Evolutionary conservation across 371 early-diverging fungal genomes (phyloP).

Genomic region (Haplosporangium sp.): DNA sequence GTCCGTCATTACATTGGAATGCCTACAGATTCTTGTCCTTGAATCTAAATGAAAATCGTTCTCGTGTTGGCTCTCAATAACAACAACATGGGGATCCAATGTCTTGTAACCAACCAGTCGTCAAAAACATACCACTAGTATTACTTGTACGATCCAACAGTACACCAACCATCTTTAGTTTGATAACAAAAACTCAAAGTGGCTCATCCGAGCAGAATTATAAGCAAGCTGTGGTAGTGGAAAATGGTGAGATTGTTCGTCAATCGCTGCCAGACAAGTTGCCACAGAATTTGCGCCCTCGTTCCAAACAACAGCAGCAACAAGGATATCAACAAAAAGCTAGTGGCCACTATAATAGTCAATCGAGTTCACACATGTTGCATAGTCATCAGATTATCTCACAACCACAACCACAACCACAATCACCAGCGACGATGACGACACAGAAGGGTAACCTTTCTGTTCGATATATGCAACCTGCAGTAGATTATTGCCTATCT

Average conservation of each 20-base stretch:
- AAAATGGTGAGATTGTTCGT: neutral
- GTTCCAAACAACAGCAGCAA: neutral
- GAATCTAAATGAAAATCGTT: neutral
- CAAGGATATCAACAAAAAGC: too few species aligned
- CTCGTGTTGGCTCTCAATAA: neutral
- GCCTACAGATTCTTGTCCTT: slow-evolving; percentile 7
- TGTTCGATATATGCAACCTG: neutral
- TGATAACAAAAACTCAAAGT: neutral
- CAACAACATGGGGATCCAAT: neutral
- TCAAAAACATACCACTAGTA: slow-evolving; percentile 2
- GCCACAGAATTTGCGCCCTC: neutral
- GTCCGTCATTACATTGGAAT: slow-evolving; percentile 28
- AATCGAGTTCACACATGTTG: too few species aligned
- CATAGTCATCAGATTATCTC: too few species aligned
- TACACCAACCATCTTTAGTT: slow-evolving; percentile 33
- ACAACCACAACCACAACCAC: neutral
- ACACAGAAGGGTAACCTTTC: neutral
- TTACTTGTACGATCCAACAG: slow-evolving; percentile 34
- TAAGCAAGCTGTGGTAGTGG: neutral
- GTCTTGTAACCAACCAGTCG: neutral
- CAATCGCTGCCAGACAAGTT: neutral
- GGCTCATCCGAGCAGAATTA: neutral
- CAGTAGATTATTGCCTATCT: too few species aligned
- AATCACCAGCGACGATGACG: too few species aligned
- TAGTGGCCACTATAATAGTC: too few species aligned